These are phyloP conservation scores for Pterocarpus santalinus DNA, from an alignment of 306 rosid genomes.

Conservation along the genomic window DNA sequence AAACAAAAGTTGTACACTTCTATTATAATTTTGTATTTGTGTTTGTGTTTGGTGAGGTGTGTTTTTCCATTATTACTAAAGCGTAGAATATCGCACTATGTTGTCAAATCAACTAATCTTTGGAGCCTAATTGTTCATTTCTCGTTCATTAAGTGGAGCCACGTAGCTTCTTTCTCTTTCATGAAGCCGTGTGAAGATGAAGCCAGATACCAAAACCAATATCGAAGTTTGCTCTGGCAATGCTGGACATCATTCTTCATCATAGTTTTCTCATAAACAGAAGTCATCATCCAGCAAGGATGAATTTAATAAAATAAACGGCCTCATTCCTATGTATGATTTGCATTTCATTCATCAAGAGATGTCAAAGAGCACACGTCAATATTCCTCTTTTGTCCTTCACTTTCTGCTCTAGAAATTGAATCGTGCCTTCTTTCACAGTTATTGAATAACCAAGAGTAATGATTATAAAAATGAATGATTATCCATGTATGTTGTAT, in stretches of 20 bases:
- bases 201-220: background rate
- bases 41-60: conserved; percentile 34
- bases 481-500: no score
- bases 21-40: background rate
- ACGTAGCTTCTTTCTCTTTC: background rate
- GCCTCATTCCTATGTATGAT: background rate
- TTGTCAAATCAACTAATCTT: background rate
- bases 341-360: background rate
- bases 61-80: background rate
- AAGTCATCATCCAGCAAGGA: no score
- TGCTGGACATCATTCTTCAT: background rate
- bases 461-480: no score
- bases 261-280: background rate
- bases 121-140: background rate
- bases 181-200: background rate
- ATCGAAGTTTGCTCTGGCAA: background rate
- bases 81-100: background rate
- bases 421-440: background rate
- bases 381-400: no score
- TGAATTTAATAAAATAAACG: background rate
- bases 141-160: background rate
- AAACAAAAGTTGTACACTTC: background rate
- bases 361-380: background rate
- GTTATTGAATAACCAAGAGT: background rate
- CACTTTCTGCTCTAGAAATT: background rate